Evolutionary conservation across 2,329 filamentous ascomycete species (phyloP), one percentile per base, ranked within the genome.

Genomic region (Beauveria rudraprayagi): DNA sequence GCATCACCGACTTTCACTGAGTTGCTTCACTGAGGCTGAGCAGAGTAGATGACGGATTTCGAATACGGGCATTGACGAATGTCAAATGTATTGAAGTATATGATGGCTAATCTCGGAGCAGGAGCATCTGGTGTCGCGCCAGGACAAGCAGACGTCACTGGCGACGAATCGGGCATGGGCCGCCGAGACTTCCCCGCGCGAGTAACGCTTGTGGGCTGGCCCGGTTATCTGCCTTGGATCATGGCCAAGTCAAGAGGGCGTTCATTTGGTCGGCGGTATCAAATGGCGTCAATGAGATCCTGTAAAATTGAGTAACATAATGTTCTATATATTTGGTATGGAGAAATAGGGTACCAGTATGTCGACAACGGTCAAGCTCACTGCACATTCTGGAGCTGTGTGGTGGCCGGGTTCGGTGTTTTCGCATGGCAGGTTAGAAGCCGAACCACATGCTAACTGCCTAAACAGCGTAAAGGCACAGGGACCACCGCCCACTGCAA

Each of bases 101-200:
- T 26, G 52, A 43, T 30, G 24, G 40, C 53, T 44, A 43, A 54
- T 41, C 22, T 28, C 37, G 19, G 37, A 41, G 53, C 16, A 30
- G 14, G 34, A 22, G n/a, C n/a, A 16, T n/a, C 34, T 54, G 51
- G 34, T 10, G 37, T 28, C 9, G 51, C 16, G 22, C 51, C 43
- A 28, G 14, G 19, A 28, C n/a, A 34, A 34, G 28, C 43, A 22
- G 44, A 60, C 56, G 56, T 60, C 56, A 53, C 47, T 22, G n/a
- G 11, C 24, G 40, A 53, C 56, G 48, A 60, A 60, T 53, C 7
- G 26, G 56, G 56, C n/a, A 53, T 37, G 34, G 48, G n/a, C 56
- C 56, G 56, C 56, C 56, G 56, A 22, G 47, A 53, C 24, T 60
- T 60, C 40, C 56, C 56, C 56, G 56, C 48, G 48, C 17, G 9